Base-by-base conservation (phyloP, 2,329 filamentous ascomycete genomes). In the Epichloe coenophiala region DNA sequence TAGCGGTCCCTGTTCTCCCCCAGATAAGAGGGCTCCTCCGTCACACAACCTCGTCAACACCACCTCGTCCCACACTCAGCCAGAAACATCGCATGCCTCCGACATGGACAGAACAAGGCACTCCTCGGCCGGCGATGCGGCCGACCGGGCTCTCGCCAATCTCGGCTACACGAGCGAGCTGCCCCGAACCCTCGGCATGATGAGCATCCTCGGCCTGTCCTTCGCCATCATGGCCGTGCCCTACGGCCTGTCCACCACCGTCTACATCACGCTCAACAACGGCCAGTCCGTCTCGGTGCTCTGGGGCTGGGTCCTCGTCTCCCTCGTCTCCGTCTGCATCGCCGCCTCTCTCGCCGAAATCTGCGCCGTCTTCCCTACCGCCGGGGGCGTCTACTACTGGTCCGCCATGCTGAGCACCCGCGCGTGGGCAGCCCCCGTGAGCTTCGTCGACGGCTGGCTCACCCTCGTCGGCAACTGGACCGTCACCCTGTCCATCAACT, bases 391-490 rank as follows among this genome's bases (percentile, higher is more conserved):
- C 64, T 88, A 88, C 60, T 83, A 88, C 66, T 88, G 84, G 84
- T 83, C 82, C 7, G 82, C 84, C 51, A 71, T 80, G 60, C 73
- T 88, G 56, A 74, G 76, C 52, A 80, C 79, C 63, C 73, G 74
- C 56, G 67, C 65, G 47, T 85, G 76, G 72, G 77, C 78, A 27
- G 78, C 80, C 0, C 64, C 81, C 23, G 74, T 86, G 37, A 84
- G 80, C 45, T 88, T 83, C 72, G 75, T 83, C 53, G 86, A 83
- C 2, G 84, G 84, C 44, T 88, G 84, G 84, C 84, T 83, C 57
- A 84, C 81, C 54, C 77, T 83, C 49, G 81, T 82, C 36, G 83
- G 83, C 44, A 87, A 84, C 78, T 82, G 85, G 59, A 80, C 80
- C 31, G 68, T 88, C 45, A 81, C 80, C 1, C 79, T 84, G 37